phyloP scores from a whole-genome alignment of 805 yeast species.

The fission yeast (Schizosaccharomyces pombe) region DNA sequence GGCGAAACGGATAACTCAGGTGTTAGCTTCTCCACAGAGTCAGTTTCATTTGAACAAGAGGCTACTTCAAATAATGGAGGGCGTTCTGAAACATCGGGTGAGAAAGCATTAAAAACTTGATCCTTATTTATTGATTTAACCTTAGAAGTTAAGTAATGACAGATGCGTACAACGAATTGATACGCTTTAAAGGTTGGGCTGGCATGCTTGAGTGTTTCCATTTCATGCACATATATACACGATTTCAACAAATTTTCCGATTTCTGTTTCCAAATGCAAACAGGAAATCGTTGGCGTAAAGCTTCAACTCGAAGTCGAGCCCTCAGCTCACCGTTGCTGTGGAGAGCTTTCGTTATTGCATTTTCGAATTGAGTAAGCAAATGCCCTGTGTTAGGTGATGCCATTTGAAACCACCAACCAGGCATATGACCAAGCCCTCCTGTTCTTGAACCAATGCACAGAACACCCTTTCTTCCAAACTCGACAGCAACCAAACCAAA shows the following conservation, averaged over 20 bases:
- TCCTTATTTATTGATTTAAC: too few species aligned
- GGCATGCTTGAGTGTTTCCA: not conserved
- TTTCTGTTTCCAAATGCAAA: slow-evolving; percentile 1
- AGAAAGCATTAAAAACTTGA: too few species aligned
- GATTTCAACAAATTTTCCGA: not conserved
- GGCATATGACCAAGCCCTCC: slow-evolving; percentile 5
- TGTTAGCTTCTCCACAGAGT: too few species aligned
- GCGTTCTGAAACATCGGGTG: too few species aligned
- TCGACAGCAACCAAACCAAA: slow-evolving; percentile 6
- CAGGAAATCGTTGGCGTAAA: slow-evolving; percentile 2
- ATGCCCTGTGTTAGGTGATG: slow-evolving; percentile 1
- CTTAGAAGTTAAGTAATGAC: not conserved
- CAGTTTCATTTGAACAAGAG: too few species aligned
- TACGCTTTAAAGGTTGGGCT: not conserved
- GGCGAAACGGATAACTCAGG: too few species aligned
- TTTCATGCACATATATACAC: not conserved
- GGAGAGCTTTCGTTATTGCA: not conserved
- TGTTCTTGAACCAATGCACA: slow-evolving; percentile 1
- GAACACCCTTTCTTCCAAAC: slow-evolving; percentile 5
- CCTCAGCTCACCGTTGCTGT: not conserved
- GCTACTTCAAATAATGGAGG: too few species aligned
- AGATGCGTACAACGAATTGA: not conserved
- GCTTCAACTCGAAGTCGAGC: slow-evolving; percentile 1
- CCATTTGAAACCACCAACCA: slow-evolving; percentile 5
- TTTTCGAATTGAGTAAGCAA: slow-evolving; percentile 1